Percentiles rank a stretch among this genome's conserved stretches.
phyloP scores from a whole-genome alignment of 352 stramenopile species.

The Blastocystis sp. region DNA sequence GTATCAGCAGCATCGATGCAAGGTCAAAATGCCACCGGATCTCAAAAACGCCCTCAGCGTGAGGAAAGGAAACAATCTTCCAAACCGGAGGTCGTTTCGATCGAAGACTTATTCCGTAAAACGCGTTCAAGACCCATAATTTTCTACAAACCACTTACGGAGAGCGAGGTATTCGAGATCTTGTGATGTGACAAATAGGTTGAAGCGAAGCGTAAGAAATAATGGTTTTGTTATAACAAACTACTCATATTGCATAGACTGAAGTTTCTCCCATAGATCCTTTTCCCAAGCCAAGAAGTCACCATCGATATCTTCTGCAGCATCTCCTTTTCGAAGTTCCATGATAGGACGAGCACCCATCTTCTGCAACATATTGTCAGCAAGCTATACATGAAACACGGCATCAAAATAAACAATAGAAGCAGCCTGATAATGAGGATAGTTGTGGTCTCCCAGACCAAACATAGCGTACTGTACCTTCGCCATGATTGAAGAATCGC shows the following conservation, averaged over 20 bases:
- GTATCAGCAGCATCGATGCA: not conserved
- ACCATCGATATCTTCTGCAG: conserved; percentile 41
- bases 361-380: conserved; percentile 47
- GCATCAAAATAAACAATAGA: not conserved
- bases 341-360: conserved; percentile 42
- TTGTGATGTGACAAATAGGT: not conserved
- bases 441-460: conserved; percentile 46
- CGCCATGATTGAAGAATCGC: not conserved
- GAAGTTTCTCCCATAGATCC: not conserved
- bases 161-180: not conserved
- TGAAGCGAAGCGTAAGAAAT: conserved; percentile 23
- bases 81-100: not conserved
- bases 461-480: conserved; percentile 55
- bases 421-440: conserved; percentile 36
- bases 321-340: conserved; percentile 45
- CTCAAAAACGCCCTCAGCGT: not conserved
- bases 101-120: conserved; percentile 22
- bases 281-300: conserved; percentile 33
- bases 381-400: not conserved
- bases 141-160: conserved; percentile 38
- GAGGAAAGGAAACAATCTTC: not conserved
- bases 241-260: not conserved
- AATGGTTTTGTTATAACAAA: not conserved
- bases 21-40: not conserved
- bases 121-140: conserved; percentile 4